Evolutionary conservation across 2,329 filamentous ascomycete genomes (phyloP), one percentile per base, ranked within the genome.

Genomic region (Xylariomycetidae sp.): DNA sequence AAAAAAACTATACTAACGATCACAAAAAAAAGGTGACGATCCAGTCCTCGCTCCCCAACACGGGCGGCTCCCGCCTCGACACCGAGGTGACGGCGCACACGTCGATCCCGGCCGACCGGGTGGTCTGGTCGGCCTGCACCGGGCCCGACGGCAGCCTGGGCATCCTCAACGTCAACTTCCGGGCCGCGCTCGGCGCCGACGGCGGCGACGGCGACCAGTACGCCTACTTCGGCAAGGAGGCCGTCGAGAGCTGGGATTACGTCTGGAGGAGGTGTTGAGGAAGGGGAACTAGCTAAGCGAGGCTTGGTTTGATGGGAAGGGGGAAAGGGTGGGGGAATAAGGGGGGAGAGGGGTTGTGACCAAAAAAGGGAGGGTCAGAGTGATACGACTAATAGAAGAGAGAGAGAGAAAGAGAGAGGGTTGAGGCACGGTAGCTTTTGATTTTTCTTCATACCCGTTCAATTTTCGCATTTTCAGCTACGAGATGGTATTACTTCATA

Each of bases 121-220:
- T 54, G 30, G 54, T 53, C 10, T 64, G 59, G 57, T 62, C 59
- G 15, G 47, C 51, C 9, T 64, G 62, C 51, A 54, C 51, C 7
- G 41, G 38, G 31, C 30, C 44, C 27, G 44, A 49, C 31, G 59
- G 60, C 22, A 50, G 45, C 44, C 51, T 60, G 22, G 61, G 61
- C 15, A 54, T 62, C 30, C 47, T 64, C 25, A 63, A 64, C 43
- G 54, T 64, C 54, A 63, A 64, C 50, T 63, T 63, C 51, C 55
- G 61, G 37, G 54, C 58, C 31, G 58, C 55, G 4, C 51, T 65
- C 13, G 48, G 36, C 18, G 56, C 56, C 16, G 51, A 51, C 27
- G 48, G 36, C 18, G 56, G 55, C 16, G 51, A 51, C 27, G 55
- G 47, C 22, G 29, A 41, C 16, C 45, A 49, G 47, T 51, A 53